phyloP scores from a whole-genome alignment of 805 yeast species.

The Kodamaea sagamina region DNA sequence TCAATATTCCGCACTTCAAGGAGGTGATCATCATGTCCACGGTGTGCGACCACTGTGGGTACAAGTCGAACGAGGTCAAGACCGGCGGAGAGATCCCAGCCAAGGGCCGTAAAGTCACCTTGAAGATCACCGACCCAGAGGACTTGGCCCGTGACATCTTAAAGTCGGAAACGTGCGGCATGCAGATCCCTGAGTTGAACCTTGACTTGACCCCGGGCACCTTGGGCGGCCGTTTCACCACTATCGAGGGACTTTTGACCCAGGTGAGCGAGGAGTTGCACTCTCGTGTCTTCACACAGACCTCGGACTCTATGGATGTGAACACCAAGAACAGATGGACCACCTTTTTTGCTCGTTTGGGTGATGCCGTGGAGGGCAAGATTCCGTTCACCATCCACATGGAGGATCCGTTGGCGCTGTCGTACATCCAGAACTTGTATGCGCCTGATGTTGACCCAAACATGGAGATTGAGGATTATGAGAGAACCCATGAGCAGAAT shows the following conservation, averaged over 20 bases:
- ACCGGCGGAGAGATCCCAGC: constrained; percentile 97
- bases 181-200: constrained; percentile 81
- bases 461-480: constrained; percentile 87
- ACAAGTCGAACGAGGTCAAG: constrained; percentile 94
- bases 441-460: constrained; percentile 99
- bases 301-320: constrained; percentile 89
- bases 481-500: constrained; percentile 84
- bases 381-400: constrained; percentile 78
- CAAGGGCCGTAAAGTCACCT: constrained; percentile 71
- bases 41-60: constrained; percentile 88
- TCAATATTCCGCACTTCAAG: constrained; percentile 95
- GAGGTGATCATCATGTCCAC: constrained; percentile 97
- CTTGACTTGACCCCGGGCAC: constrained; percentile 95
- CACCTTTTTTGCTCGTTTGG: constrained; percentile 68
- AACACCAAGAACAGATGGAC: constrained; percentile 82
- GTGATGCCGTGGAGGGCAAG: constrained; percentile 80
- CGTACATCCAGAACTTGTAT: constrained; percentile 95
- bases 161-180: constrained; percentile 90
- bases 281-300: constrained; percentile 76
- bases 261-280: constrained; percentile 91
- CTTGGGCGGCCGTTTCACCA: constrained; percentile 96
- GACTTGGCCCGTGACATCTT: constrained; percentile 93
- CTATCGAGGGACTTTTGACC: constrained; percentile 86
- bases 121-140: constrained; percentile 82
- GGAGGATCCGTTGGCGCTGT: constrained; percentile 95